Percentiles rank a stretch among this genome's conserved stretches.
These are phyloP conservation scores for Falciphora oryzae DNA, from an alignment of 2,329 filamentous ascomycete species.

Conservation along the genomic window DNA sequence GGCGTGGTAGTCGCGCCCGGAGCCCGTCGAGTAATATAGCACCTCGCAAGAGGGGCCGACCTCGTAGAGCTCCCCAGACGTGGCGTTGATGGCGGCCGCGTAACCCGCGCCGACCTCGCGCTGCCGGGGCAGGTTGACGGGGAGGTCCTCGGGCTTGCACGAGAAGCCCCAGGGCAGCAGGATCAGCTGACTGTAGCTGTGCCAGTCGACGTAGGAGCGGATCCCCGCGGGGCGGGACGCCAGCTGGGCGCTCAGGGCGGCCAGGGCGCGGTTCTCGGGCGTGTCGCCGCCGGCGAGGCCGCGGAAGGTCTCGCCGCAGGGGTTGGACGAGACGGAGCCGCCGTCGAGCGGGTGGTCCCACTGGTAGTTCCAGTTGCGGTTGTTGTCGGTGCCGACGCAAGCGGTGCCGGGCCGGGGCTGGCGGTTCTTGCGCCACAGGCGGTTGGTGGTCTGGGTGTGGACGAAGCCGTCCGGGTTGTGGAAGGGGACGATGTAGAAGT, in stretches of 20 bases:
- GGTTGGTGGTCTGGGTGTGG: slow-evolving; percentile 42
- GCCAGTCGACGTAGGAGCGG: slow-evolving; percentile 54
- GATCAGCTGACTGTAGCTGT: slow-evolving; percentile 51
- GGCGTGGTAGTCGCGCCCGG: slow-evolving; percentile 18
- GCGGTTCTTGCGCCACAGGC: slow-evolving; percentile 50
- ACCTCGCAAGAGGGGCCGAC: slow-evolving; percentile 18
- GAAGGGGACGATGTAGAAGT: slow-evolving; percentile 50
- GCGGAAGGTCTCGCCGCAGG: slow-evolving; percentile 45
- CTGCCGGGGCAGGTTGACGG: slow-evolving; percentile 20
- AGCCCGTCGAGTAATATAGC: slow-evolving; percentile 18
- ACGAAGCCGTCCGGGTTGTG: slow-evolving; percentile 50
- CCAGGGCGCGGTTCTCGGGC: slow-evolving; percentile 37
- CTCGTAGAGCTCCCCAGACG: slow-evolving; percentile 9
- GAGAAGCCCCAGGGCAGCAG: slow-evolving; percentile 52
- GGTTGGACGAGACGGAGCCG: slow-evolving; percentile 40
- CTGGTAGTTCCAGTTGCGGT: slow-evolving; percentile 48
- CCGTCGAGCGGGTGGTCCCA: slow-evolving; percentile 29
- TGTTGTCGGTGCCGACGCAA: slow-evolving; percentile 45
- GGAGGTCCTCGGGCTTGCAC: slow-evolving; percentile 27
- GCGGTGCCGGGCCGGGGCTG: slow-evolving; percentile 31
- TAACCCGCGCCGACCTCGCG: slow-evolving; percentile 28
- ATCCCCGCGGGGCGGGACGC: slow-evolving; percentile 34
- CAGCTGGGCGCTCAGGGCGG: slow-evolving; percentile 38
- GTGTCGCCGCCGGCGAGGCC: slow-evolving; percentile 37
- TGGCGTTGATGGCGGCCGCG: slow-evolving; percentile 32